These are phyloP conservation scores for Geranium rotundifolium DNA, from an alignment of 345 rosid species.

Conservation along the genomic window DNA sequence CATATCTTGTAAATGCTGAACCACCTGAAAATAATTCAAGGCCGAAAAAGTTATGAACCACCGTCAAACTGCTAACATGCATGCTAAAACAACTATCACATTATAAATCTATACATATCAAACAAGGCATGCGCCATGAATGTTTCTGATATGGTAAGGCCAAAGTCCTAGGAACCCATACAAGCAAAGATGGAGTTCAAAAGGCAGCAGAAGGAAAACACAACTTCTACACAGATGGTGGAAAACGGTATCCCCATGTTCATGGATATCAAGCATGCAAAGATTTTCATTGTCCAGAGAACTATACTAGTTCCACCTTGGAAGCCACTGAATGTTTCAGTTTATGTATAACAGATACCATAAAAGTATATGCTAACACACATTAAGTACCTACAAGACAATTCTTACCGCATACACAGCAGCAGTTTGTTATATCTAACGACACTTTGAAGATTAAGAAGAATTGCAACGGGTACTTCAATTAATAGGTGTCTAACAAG, in stretches of 20 bases:
- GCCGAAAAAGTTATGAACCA: background rate
- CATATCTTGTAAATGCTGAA: conserved; percentile 91
- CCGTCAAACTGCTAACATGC: background rate
- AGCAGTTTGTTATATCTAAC: background rate
- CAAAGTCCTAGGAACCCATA: too few relatives aligned
- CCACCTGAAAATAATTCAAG: conserved; percentile 47
- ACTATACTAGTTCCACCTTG: background rate
- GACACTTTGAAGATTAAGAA: background rate
- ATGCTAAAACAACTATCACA: background rate
- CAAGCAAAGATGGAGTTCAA: too few relatives aligned
- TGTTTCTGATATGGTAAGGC: too few relatives aligned
- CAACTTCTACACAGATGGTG: background rate
- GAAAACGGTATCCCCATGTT: background rate
- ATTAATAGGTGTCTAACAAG: background rate
- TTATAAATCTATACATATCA: background rate
- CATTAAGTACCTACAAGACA: background rate
- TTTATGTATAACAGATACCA: too few relatives aligned
- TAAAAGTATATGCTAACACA: background rate
- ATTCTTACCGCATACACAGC: background rate
- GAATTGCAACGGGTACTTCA: too few relatives aligned
- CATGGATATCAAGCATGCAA: background rate
- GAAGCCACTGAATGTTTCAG: background rate
- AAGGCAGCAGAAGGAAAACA: background rate
- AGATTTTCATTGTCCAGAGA: background rate
- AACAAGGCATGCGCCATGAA: background rate